Evolutionary conservation across 73 alveolate genomes (phyloP), one percentile per base, ranked within the genome.

Genomic region (Paramecium bursaria): DNA sequence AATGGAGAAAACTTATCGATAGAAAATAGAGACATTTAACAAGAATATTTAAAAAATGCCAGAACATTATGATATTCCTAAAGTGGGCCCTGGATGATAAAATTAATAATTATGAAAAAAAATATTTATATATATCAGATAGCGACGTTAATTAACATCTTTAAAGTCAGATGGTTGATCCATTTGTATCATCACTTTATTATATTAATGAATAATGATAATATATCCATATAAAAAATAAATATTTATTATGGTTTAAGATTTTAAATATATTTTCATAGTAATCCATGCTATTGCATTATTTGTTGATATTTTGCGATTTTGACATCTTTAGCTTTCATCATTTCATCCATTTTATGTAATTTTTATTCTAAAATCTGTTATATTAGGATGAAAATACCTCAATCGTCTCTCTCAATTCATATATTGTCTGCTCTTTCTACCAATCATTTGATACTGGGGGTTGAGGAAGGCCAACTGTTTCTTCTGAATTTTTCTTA

Each of bases 401-500:
- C 54, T 88, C 94, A 19, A 91, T 91, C 0, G 96, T 91, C 61
- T 91, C 96, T 74, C 92, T 85, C 55, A 91, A 76, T 74, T 91
- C 87, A 44, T 23, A 77, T 23, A 91, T 75, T 25, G 92, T 85
- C 54, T 88, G 51, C 10, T 91, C 96, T 80, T 88, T 91, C 50
- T 88, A 89, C 85, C 82, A 74, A 15, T 87, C 85, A 48, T 87
- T 85, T 13, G 46, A 35, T 50, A n/a, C 77, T 35, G 44, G 22
- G 26, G 74, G 61, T 33, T 22, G 73, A 46, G 60, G 85, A 50
- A 22, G 27, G 42, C 26, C 89, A 17, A 55, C 79, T 46, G 3
- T 85, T 6, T 50, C 85, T 73, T 76, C 73, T 39, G 55, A 46
- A 73, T 51, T 85, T 33, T 73, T 48, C 15, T 39, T 52, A 21